phyloP scores from a whole-genome alignment of 495 filamentous ascomycete species.

The Barbatosphaeria neglecta region DNA sequence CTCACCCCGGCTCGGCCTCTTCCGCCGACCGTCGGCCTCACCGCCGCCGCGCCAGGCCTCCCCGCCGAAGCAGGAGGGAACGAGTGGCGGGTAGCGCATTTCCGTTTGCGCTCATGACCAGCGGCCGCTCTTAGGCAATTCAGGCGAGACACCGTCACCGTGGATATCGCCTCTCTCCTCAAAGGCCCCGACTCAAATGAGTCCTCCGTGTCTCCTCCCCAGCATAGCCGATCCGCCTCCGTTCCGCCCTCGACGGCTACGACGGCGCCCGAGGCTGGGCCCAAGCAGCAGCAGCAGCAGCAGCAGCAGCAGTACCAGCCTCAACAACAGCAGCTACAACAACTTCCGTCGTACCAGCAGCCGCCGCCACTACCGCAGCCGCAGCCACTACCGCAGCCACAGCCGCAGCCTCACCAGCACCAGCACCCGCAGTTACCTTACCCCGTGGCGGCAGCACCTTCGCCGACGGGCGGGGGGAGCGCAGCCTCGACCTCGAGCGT shows the following conservation, averaged over 20 bases:
- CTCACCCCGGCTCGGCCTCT: not conserved
- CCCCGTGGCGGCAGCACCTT: constrained; percentile 1
- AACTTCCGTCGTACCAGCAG: too few relatives aligned
- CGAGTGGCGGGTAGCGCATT: constrained; percentile 2
- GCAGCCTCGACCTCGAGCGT: not conserved
- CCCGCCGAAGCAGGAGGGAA: not conserved
- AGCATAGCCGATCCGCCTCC: constrained; percentile 39
- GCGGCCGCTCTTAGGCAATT: constrained; percentile 12
- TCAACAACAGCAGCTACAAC: too few relatives aligned
- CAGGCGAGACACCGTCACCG: constrained; percentile 50
- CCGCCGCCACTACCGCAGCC: too few relatives aligned
- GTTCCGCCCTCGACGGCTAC: constrained; percentile 29
- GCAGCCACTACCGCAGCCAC: too few relatives aligned
- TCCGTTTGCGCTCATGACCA: constrained; percentile 18
- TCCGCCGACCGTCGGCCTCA: too few relatives aligned
- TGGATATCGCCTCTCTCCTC: constrained; percentile 82
- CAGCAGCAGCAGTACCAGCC: too few relatives aligned
- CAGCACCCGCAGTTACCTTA: too few relatives aligned
- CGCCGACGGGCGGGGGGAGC: too few relatives aligned
- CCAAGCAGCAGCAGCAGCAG: too few relatives aligned
- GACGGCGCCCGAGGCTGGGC: constrained; percentile 9
- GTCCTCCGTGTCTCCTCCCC: constrained; percentile 45
- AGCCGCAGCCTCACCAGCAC: too few relatives aligned
- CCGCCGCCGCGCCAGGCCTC: not conserved
- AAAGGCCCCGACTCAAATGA: constrained; percentile 74